Percentiles rank a stretch among this genome's conserved stretches.
Conservation (phyloP, 495 filamentous ascomycete genomes). For the Hyphodiscus hymeniophilus region DNA sequence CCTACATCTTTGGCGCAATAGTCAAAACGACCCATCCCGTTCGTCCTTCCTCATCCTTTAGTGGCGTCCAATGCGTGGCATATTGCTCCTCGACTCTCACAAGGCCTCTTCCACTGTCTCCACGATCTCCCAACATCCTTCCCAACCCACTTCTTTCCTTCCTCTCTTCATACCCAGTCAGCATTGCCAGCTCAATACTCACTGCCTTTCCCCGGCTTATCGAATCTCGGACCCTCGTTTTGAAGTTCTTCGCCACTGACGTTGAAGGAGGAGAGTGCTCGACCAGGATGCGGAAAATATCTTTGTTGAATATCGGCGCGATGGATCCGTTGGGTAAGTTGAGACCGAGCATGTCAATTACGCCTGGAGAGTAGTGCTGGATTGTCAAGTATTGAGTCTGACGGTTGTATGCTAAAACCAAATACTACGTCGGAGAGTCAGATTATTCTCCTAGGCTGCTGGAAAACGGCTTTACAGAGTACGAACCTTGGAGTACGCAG, state of each 20-base stretch:
- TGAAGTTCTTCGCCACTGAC: slow-evolving; percentile 27
- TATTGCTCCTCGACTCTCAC: too few species aligned
- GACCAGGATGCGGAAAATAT: slow-evolving; percentile 42
- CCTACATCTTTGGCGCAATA: too few species aligned
- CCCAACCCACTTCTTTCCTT: too few species aligned
- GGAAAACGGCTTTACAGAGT: slow-evolving; percentile 27
- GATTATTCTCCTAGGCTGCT: background rate
- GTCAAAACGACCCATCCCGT: too few species aligned
- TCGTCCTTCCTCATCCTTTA: too few species aligned
- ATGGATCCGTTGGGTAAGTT: slow-evolving; percentile 23
- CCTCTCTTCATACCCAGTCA: slow-evolving; percentile 14
- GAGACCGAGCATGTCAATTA: slow-evolving; percentile 36
- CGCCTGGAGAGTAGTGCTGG: slow-evolving; percentile 27
- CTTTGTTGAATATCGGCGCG: slow-evolving; percentile 30
- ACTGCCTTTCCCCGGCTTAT: slow-evolving; percentile 33
- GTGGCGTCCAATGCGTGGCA: too few species aligned
- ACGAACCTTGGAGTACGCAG: too few species aligned
- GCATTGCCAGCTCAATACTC: slow-evolving; percentile 30
- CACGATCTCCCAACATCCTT: too few species aligned
- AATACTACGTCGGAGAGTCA: slow-evolving; percentile 23
- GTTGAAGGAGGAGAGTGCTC: slow-evolving; percentile 25
- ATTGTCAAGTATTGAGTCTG: slow-evolving; percentile 16
- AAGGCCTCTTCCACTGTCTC: too few species aligned
- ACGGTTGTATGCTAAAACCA: slow-evolving; percentile 28
- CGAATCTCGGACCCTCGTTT: slow-evolving; percentile 28